A percentile compares a stretch with the other conserved stretches of the same genome.
These are phyloP conservation scores for Tuber brumale DNA, from an alignment of 495 filamentous ascomycete species.

Conservation along the genomic window DNA sequence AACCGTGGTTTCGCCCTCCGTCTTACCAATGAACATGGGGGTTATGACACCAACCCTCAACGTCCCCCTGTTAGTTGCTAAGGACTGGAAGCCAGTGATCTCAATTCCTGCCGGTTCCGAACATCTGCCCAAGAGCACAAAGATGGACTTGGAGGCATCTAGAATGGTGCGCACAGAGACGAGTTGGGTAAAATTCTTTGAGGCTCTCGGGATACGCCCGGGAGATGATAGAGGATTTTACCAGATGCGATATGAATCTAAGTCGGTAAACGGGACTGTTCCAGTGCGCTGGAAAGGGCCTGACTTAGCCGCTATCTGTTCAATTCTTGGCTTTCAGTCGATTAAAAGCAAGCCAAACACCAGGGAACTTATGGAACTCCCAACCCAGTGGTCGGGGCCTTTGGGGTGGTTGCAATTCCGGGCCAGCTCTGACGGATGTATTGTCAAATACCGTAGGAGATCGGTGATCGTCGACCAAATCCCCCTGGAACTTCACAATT, in stretches of 20 bases:
- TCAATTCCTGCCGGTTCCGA: constrained; percentile 17
- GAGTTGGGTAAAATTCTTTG: constrained; percentile 35
- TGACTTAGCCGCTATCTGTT: constrained; percentile 33
- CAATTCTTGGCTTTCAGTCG: constrained; percentile 36
- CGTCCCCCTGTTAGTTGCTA: constrained; percentile 12
- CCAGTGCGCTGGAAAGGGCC: constrained; percentile 37
- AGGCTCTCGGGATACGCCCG: constrained; percentile 23
- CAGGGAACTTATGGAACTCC: constrained; percentile 26
- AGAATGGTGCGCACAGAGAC: not conserved
- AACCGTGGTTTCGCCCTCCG: constrained; percentile 14
- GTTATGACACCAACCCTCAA: constrained; percentile 29
- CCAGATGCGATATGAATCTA: constrained; percentile 28
- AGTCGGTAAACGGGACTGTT: constrained; percentile 35
- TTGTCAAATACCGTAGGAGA: constrained; percentile 30
- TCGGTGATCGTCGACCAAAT: constrained; percentile 9
- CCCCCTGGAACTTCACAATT: not conserved
- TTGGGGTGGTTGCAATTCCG: constrained; percentile 37
- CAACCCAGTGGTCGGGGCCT: constrained; percentile 34
- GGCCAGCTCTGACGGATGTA: constrained; percentile 31
- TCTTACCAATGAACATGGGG: constrained; percentile 20
- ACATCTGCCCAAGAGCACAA: not conserved
- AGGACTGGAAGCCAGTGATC: constrained; percentile 12
- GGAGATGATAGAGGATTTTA: constrained; percentile 3
- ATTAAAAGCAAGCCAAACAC: constrained; percentile 7
- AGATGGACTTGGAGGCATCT: constrained; percentile 15